These are phyloP conservation scores for Phytophthora pini DNA, from an alignment of 352 stramenopile species.

Conservation along the genomic window DNA sequence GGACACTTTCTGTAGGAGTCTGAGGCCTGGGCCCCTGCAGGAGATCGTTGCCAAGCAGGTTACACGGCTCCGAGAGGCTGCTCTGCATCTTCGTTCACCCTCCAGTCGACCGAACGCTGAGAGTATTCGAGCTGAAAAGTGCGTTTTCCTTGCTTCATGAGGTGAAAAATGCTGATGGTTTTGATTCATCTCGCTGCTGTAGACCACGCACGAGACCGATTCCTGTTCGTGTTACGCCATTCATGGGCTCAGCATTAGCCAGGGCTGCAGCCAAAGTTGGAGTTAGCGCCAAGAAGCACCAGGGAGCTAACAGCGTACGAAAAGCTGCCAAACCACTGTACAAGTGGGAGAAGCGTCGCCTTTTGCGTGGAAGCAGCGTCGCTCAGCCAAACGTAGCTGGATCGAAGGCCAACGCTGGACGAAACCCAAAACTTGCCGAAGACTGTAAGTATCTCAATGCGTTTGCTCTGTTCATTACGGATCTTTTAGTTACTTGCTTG, in stretches of 20 bases:
- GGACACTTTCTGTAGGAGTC: constrained; percentile 46
- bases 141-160: not conserved
- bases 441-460: constrained; percentile 16
- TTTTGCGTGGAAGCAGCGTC: constrained; percentile 26
- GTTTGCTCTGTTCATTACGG: not conserved
- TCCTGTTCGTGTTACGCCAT: constrained; percentile 36
- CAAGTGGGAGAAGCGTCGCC: constrained; percentile 56
- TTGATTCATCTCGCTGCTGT: not conserved
- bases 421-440: constrained; percentile 19
- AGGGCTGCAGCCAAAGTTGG: constrained; percentile 31
- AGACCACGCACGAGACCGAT: constrained; percentile 28
- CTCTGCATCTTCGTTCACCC: constrained; percentile 39
- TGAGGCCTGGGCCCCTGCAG: constrained; percentile 51
- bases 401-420: constrained; percentile 13
- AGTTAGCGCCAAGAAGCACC: constrained; percentile 43
- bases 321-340: constrained; percentile 58
- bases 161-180: not conserved
- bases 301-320: constrained; percentile 34
- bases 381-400: constrained; percentile 20
- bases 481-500: not conserved
- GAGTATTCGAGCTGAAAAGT: constrained; percentile 22
- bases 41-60: constrained; percentile 60
- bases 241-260: constrained; percentile 37
- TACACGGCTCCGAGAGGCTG: constrained; percentile 35
- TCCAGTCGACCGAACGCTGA: constrained; percentile 19